Conservation (phyloP, 2,329 filamentous ascomycete species). For the Claviceps cyperi region DNA sequence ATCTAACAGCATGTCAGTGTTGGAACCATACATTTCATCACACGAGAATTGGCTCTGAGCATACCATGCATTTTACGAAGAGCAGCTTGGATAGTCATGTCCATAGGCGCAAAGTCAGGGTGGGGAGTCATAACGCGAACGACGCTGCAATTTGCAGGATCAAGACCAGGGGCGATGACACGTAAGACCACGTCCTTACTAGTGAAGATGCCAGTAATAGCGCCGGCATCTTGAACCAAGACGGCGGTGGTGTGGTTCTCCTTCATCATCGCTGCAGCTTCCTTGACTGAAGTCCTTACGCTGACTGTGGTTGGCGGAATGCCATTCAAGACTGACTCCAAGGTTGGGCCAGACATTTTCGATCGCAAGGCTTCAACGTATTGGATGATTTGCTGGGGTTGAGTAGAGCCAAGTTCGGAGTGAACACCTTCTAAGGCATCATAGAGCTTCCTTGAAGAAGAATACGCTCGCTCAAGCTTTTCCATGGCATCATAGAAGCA, state of each 20-base stretch:
- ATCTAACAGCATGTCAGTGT: constrained; percentile 38
- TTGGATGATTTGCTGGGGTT: constrained; percentile 97
- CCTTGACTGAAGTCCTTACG: constrained; percentile 89
- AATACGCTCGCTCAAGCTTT: constrained; percentile 94
- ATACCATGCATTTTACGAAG: constrained; percentile 97
- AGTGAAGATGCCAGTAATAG: constrained; percentile 97
- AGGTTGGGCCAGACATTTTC: constrained; percentile 95
- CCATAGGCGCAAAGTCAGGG: constrained; percentile 93
- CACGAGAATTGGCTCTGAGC: constrained; percentile 17
- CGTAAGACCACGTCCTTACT: constrained; percentile 98
- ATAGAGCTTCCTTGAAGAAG: constrained; percentile 94
- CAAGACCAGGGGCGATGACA: constrained; percentile 91
- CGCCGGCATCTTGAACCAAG: constrained; percentile 88
- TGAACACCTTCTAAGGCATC: constrained; percentile 96
- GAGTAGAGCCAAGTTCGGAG: constrained; percentile 86
- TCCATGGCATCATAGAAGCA: constrained; percentile 99
- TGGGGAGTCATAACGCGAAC: constrained; percentile 98
- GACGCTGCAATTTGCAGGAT: constrained; percentile 89
- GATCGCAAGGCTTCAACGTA: constrained; percentile 90
- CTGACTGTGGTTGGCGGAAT: constrained; percentile 88
- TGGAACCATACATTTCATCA: neutral
- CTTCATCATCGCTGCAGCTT: constrained; percentile 92
- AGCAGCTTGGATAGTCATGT: constrained; percentile 98
- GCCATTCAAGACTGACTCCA: constrained; percentile 87
- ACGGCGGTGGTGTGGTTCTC: constrained; percentile 97